Evolutionary conservation across 176 grass and related monocot species (phyloP).

Genomic region (Zizania latifolia): DNA sequence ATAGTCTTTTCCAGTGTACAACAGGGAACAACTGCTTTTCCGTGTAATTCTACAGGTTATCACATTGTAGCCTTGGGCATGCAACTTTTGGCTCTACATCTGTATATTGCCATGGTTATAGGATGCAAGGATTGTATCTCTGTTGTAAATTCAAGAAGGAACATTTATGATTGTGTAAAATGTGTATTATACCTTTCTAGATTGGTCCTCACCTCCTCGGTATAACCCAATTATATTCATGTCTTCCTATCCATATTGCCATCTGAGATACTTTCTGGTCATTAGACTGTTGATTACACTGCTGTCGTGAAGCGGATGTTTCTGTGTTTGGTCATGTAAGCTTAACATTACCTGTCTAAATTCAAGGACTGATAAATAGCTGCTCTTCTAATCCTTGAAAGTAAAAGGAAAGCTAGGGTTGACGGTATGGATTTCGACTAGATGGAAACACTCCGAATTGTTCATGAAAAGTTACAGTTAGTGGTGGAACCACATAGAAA

Average conservation of each 20-base stretch:
- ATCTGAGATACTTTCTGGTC: not conserved
- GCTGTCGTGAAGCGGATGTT: not conserved
- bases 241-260: not conserved
- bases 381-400: too few relatives aligned
- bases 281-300: not conserved
- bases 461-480: too few relatives aligned
- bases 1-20: conserved; percentile 24
- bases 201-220: not conserved
- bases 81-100: not conserved
- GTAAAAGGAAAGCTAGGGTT: too few relatives aligned
- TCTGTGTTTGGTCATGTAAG: too few relatives aligned
- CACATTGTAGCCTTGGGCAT: not conserved
- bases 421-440: too few relatives aligned
- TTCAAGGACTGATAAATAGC: too few relatives aligned
- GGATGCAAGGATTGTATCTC: not conserved
- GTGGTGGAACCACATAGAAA: too few relatives aligned
- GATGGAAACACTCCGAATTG: too few relatives aligned
- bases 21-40: not conserved
- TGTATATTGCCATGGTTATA: not conserved
- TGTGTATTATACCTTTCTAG: not conserved
- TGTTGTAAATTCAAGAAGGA: not conserved
- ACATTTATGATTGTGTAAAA: conserved; percentile 11
- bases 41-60: not conserved
- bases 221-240: not conserved
- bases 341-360: too few relatives aligned